Evolutionary conservation across 2,329 filamentous ascomycete genomes (phyloP).

Genomic region (Pleomassaria siparia): DNA sequence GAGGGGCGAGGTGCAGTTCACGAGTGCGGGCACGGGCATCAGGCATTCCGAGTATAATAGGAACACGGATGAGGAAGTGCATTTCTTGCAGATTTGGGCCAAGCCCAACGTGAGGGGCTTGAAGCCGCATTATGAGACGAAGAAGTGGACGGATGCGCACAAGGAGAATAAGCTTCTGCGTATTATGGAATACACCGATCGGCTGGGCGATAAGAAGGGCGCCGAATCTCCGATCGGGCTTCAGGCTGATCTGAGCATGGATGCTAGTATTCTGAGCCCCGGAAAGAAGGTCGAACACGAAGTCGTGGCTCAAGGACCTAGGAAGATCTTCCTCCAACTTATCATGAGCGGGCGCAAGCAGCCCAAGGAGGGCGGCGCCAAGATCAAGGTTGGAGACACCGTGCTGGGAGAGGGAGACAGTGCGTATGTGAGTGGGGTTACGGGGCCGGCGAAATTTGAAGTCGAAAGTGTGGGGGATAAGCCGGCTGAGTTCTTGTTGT

Average conservation of each 20-base stretch:
- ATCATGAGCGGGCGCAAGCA: constrained; percentile 63
- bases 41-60: constrained; percentile 84
- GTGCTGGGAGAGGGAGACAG: constrained; percentile 77
- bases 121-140: constrained; percentile 74
- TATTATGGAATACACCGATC: constrained; percentile 73
- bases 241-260: constrained; percentile 83
- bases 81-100: constrained; percentile 90
- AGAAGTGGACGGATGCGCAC: constrained; percentile 68
- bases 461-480: constrained; percentile 51
- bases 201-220: constrained; percentile 65
- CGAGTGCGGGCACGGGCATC: constrained; percentile 78
- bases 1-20: constrained; percentile 85
- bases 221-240: constrained; percentile 68
- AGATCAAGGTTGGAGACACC: constrained; percentile 68
- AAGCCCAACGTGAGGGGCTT: constrained; percentile 74
- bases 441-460: constrained; percentile 47
- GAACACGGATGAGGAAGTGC: constrained; percentile 68
- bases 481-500: constrained; percentile 52
- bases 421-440: constrained; percentile 65
- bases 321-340: constrained; percentile 79
- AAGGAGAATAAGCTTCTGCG: constrained; percentile 72
- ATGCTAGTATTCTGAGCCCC: constrained; percentile 70
- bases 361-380: constrained; percentile 70
- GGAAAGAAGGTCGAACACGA: constrained; percentile 69
- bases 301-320: constrained; percentile 63